Conservation (phyloP, 1,139 yeast species). For the Suhomyces atakaporum region DNA sequence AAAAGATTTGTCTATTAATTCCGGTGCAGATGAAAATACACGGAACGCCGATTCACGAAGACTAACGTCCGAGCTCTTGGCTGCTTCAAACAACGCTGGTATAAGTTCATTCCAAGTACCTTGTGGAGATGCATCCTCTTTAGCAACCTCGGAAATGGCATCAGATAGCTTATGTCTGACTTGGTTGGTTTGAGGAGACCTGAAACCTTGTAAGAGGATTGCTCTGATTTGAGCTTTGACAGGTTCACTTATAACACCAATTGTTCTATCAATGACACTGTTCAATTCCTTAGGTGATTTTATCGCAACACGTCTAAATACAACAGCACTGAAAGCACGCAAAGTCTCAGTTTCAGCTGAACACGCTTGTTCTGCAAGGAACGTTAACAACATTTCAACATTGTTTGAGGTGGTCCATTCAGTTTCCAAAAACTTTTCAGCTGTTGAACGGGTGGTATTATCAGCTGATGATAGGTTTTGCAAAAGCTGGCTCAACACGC, state of each 20-base stretch:
- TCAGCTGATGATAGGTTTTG: slow-evolving; percentile 76
- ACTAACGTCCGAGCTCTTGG: slow-evolving; percentile 61
- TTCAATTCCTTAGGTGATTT: slow-evolving; percentile 67
- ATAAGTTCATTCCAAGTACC: slow-evolving; percentile 77
- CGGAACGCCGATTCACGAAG: slow-evolving; percentile 91
- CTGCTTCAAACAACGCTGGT: slow-evolving; percentile 72
- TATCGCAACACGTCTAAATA: slow-evolving; percentile 84
- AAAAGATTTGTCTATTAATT: slow-evolving; percentile 61
- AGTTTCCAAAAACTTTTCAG: slow-evolving; percentile 70
- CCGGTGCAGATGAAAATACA: slow-evolving; percentile 83
- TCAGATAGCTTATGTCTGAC: slow-evolving; percentile 93
- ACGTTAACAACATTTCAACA: slow-evolving; percentile 70
- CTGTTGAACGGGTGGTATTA: slow-evolving; percentile 69
- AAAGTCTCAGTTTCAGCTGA: slow-evolving; percentile 55
- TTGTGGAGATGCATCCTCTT: slow-evolving; percentile 53
- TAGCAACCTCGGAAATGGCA: slow-evolving; percentile 90
- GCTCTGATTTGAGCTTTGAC: slow-evolving; percentile 65
- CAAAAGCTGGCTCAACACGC: slow-evolving; percentile 58
- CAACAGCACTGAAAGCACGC: slow-evolving; percentile 76
- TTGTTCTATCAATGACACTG: slow-evolving; percentile 71
- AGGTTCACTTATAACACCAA: slow-evolving; percentile 65
- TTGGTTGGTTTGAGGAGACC: slow-evolving; percentile 60
- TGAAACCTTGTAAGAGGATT: slow-evolving; percentile 71
- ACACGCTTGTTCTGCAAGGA: slow-evolving; percentile 80
- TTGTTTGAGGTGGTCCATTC: slow-evolving; percentile 72